phyloP scores from a whole-genome alignment of 768 basidiomycete genomes.

The Pulveroboletus sp. region DNA sequence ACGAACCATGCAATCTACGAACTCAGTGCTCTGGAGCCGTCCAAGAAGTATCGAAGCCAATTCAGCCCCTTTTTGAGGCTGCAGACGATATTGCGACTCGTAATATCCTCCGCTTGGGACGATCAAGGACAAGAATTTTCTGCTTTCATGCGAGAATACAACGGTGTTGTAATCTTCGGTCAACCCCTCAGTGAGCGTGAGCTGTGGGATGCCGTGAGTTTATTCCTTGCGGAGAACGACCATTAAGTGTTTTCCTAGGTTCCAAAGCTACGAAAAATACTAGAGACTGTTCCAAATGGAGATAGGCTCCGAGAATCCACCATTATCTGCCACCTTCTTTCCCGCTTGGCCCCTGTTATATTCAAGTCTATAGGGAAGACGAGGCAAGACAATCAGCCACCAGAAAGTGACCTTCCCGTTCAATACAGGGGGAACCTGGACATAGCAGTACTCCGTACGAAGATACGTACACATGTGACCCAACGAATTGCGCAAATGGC shows the following conservation, averaged over 20 bases:
- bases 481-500: slow-evolving; percentile 52
- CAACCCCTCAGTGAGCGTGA: slow-evolving; percentile 19
- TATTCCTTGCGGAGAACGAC: not conserved
- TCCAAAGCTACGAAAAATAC: slow-evolving; percentile 12
- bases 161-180: slow-evolving; percentile 12
- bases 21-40: slow-evolving; percentile 38
- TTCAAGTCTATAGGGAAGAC: slow-evolving; percentile 9
- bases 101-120: slow-evolving; percentile 30
- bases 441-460: slow-evolving; percentile 51
- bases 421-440: slow-evolving; percentile 44
- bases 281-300: slow-evolving; percentile 21
- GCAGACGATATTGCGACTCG: slow-evolving; percentile 46
- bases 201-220: slow-evolving; percentile 26
- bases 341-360: slow-evolving; percentile 4
- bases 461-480: slow-evolving; percentile 58
- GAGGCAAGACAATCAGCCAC: not conserved
- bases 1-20: slow-evolving; percentile 63
- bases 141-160: slow-evolving; percentile 35
- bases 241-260: slow-evolving; percentile 12
- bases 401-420: not conserved
- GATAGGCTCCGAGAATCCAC: slow-evolving; percentile 19
- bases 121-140: slow-evolving; percentile 28
- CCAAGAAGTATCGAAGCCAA: slow-evolving; percentile 36
- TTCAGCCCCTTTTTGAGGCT: slow-evolving; percentile 49
- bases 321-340: slow-evolving; percentile 19